Base-by-base conservation (phyloP, 192 early-diverging fungal species). In the Linnemannia zychae region DNA sequence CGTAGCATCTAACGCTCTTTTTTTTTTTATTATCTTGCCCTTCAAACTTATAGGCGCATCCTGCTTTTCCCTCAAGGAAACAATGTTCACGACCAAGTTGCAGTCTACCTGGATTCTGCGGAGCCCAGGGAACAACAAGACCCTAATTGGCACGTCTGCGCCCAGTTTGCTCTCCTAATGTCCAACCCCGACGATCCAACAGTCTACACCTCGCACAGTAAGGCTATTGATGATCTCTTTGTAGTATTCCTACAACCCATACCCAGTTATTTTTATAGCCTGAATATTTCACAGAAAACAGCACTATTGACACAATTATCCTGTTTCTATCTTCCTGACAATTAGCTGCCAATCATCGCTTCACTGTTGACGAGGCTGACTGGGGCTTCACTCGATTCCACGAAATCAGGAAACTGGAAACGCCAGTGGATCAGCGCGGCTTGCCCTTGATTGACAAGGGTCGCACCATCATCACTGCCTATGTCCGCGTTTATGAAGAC, bases 371-470 rank as follows among this genome's bases (percentile, higher is more conserved):
- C 5, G 97, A 97, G 77, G 83, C 92, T 1, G 98, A 99, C 87
- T 99, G 98, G 98, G 98, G 98, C 0, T 99, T 99, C 85, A 97
- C 95, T 46, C 91, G 90, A 24, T 94, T 97, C 76, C 86, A 93
- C 34, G 90, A 93, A 33, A 67, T 93, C 16, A 87, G 90, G 18
- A 74, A 80, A 74, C 67, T 95, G 57, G 77, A 75, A 4, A 69
- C 86, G 13, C 79, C 96, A 24, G 69, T 97, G 16, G 95, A 97
- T 75, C 82, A 95, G 1, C 78, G 78, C 16, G 78, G 78, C 20
- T 24, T 80, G 31, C 65, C 78, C 2, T 46, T 80, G 78, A 67
- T 80, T 44, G 78, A 80, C 53, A 73, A 80, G 66, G 92, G 96
- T 44, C 75, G 86, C 4, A 89, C 91, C 33, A 84, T 88, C 44